Base-by-base conservation (phyloP, 176 grass and related monocot genomes). In the Oryza brachyantha region DNA sequence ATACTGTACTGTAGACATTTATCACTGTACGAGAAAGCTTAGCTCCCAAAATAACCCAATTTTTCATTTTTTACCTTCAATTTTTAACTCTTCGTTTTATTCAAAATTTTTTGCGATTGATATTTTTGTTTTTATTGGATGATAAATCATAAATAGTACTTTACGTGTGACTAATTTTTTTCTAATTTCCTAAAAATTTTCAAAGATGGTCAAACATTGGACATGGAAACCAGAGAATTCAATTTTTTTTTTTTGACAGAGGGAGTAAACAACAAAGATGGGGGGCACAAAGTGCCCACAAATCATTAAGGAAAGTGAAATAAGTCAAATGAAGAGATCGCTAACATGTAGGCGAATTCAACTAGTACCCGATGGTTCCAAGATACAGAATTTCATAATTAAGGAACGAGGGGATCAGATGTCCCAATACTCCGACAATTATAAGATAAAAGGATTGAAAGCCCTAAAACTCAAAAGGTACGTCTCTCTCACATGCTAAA, bases 401-500 rank as follows among this genome's bases (percentile, higher is more conserved):
- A 70, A 73, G 52, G 68, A 83, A 88, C 78, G 54, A 36, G 31
- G 60, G 81, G 86, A 79, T 69, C 78, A 83, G 41, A 64, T 88
- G 67, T 70, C 74, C 73, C 43, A 19, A 68, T 83, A 86, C 38
- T 84, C 79, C 60, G 14, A 88, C 52, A 92, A 43, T 59, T 21
- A 72, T 78, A 59, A 12, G 31, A 60, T 43, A 77, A 78, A 59
- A n/a, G 61, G 69, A 52, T 35, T 65, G 66, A 66, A 50, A 72
- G 25, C 71, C 45, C 87, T 81, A 81, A 81, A 77, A 83, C 68
- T 60, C 63, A 66, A 87, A 64, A 86, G 71, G 78, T 89, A 84
- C 48, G 80, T 84, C 86, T 73, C 79, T 75, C 79, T 79, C 76
- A 78, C 75, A 80, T 81, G 34, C 79, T 84, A 86, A 86, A 86